These are phyloP conservation scores for Sclerospora graminicola DNA, from an alignment of 352 stramenopile genomes.

Conservation along the genomic window DNA sequence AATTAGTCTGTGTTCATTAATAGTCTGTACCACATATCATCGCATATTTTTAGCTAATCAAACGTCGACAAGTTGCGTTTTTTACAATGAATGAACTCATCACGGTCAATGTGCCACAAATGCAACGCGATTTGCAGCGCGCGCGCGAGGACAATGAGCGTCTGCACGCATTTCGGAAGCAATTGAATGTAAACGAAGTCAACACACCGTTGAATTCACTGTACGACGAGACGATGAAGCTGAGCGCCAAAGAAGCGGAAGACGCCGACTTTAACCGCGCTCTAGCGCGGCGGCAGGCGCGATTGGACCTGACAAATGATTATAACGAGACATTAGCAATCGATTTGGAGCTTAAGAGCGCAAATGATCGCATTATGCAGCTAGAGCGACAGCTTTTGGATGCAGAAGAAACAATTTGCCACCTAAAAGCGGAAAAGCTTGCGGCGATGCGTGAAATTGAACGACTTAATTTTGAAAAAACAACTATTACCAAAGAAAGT, in stretches of 20 bases:
- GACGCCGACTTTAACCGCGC: constrained; percentile 9
- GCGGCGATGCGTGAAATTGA: constrained; percentile 44
- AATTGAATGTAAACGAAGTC: constrained; percentile 5
- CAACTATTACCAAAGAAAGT: not conserved
- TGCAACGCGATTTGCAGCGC: constrained; percentile 23
- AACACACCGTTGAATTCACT: not conserved
- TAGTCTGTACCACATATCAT: too few species aligned
- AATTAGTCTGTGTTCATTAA: too few species aligned
- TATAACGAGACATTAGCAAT: not conserved
- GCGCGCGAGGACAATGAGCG: constrained; percentile 22
- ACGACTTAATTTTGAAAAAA: constrained; percentile 12
- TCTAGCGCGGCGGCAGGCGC: constrained; percentile 10
- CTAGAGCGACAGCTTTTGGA: constrained; percentile 51
- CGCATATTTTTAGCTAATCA: too few species aligned
- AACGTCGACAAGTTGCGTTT: too few species aligned
- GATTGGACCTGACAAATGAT: constrained; percentile 7
- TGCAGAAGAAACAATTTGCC: constrained; percentile 62
- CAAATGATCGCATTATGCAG: constrained; percentile 38
- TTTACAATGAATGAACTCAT: too few species aligned
- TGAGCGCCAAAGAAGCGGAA: constrained; percentile 2
- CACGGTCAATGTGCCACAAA: too few species aligned
- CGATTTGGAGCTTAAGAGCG: constrained; percentile 32
- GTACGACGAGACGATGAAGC: not conserved
- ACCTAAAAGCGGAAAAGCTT: constrained; percentile 64
- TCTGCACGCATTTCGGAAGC: constrained; percentile 14